Percentiles rank a stretch among this genome's conserved stretches.
These are phyloP conservation scores for Stagonosporopsis rhizophila DNA, from an alignment of 2,329 filamentous ascomycete species.

Conservation along the genomic window DNA sequence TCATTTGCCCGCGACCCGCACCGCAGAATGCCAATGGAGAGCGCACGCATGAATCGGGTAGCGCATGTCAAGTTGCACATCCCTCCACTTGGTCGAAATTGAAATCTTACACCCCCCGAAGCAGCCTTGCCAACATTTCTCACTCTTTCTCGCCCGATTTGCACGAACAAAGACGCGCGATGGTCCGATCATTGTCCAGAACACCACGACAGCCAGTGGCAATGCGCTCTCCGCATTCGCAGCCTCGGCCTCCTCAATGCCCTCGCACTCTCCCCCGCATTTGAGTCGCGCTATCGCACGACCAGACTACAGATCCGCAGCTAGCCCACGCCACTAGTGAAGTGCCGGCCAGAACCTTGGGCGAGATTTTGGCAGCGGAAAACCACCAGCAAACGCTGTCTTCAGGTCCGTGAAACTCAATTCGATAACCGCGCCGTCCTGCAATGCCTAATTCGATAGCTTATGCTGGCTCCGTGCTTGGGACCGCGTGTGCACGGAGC, in stretches of 20 bases:
- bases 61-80: slow-evolving; percentile 10
- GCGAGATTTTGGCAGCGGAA: background rate
- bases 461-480: background rate
- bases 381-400: slow-evolving; percentile 4
- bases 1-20: too few relatives aligned
- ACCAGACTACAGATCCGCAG: slow-evolving; percentile 11
- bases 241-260: slow-evolving; percentile 14
- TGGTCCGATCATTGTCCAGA: background rate
- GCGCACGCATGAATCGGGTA: slow-evolving; percentile 11
- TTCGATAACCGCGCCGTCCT: slow-evolving; percentile 12
- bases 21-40: too few relatives aligned
- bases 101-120: slow-evolving; percentile 9
- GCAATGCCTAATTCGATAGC: slow-evolving; percentile 13
- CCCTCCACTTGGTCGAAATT: too few relatives aligned
- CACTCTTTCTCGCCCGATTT: background rate
- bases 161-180: slow-evolving; percentile 6
- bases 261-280: slow-evolving; percentile 12
- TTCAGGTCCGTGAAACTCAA: slow-evolving; percentile 7
- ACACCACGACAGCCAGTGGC: background rate
- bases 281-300: slow-evolving; percentile 8
- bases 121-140: slow-evolving; percentile 10
- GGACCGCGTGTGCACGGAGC: slow-evolving; percentile 5
- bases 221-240: background rate
- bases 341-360: slow-evolving; percentile 3
- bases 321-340: slow-evolving; percentile 4